A percentile compares a stretch with the other conserved stretches of the same genome.
Conservation (phyloP, 352 stramenopile species). For the Saprolegnia parasitica region DNA sequence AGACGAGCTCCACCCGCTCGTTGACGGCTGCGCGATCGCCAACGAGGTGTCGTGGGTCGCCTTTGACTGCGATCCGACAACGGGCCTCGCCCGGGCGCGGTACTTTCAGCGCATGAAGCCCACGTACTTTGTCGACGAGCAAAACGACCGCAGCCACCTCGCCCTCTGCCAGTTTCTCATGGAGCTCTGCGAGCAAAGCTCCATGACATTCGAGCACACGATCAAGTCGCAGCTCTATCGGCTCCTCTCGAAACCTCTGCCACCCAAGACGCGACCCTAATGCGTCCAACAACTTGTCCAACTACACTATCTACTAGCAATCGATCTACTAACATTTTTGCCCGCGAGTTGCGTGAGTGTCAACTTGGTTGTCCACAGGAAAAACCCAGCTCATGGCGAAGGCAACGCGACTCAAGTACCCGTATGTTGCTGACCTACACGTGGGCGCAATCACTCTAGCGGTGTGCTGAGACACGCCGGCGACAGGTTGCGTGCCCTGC, state of each 20-base stretch:
- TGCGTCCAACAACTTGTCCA: too few relatives aligned
- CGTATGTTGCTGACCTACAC: too few relatives aligned
- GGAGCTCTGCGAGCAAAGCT: slow-evolving; percentile 10
- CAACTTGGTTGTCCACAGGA: too few relatives aligned
- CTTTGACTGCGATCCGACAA: slow-evolving; percentile 6
- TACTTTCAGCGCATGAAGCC: slow-evolving; percentile 20
- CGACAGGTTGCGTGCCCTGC: too few relatives aligned
- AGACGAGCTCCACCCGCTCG: slow-evolving; percentile 14
- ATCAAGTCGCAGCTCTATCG: slow-evolving; percentile 7
- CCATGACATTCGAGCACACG: slow-evolving; percentile 10
- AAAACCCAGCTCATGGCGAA: too few relatives aligned
- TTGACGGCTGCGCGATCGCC: slow-evolving; percentile 9
- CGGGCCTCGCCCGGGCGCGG: not conserved
- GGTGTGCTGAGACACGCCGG: too few relatives aligned
- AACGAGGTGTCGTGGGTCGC: slow-evolving; percentile 1
- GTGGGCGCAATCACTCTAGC: too few relatives aligned
- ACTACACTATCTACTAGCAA: too few relatives aligned
- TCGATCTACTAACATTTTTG: too few relatives aligned
- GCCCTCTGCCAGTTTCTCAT: slow-evolving; percentile 8
- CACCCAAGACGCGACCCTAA: slow-evolving; percentile 5
- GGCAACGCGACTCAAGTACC: too few relatives aligned
- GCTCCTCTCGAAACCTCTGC: slow-evolving; percentile 4
- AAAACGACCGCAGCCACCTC: not conserved
- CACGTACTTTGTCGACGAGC: not conserved
- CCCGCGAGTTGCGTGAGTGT: too few relatives aligned